Evolutionary conservation across 2,329 filamentous ascomycete genomes (phyloP).

Genomic region (Thielaviopsis euricoi): DNA sequence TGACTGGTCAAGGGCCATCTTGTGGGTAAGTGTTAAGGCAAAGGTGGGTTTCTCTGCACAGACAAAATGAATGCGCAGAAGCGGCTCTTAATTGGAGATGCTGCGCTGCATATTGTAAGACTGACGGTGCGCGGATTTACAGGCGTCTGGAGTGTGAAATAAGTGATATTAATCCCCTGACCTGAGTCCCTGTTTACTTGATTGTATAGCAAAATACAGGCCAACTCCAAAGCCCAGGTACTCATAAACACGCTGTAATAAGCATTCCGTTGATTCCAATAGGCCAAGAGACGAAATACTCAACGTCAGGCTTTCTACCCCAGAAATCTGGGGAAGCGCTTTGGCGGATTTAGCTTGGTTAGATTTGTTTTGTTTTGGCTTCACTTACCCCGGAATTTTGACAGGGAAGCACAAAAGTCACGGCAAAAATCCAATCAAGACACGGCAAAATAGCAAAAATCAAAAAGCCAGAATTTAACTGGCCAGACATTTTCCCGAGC

Average conservation of each 20-base stretch:
- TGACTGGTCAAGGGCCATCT: background rate
- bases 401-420: background rate
- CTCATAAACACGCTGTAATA: background rate
- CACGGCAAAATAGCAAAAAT: background rate
- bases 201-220: background rate
- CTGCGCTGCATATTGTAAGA: too few species aligned
- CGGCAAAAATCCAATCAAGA: background rate
- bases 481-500: too few species aligned
- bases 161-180: too few species aligned
- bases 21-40: background rate
- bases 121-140: background rate
- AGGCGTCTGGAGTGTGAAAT: too few species aligned
- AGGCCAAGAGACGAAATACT: background rate
- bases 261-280: too few species aligned
- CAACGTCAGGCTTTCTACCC: background rate
- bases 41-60: background rate
- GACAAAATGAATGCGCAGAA: background rate
- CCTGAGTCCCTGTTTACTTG: too few species aligned
- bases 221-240: background rate
- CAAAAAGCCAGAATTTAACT: too few species aligned
- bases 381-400: background rate
- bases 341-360: too few species aligned
- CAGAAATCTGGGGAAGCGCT: background rate
- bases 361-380: too few species aligned
- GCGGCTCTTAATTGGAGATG: background rate